Conservation (phyloP, 2,329 filamentous ascomycete genomes). For the Nemania sp. region DNA sequence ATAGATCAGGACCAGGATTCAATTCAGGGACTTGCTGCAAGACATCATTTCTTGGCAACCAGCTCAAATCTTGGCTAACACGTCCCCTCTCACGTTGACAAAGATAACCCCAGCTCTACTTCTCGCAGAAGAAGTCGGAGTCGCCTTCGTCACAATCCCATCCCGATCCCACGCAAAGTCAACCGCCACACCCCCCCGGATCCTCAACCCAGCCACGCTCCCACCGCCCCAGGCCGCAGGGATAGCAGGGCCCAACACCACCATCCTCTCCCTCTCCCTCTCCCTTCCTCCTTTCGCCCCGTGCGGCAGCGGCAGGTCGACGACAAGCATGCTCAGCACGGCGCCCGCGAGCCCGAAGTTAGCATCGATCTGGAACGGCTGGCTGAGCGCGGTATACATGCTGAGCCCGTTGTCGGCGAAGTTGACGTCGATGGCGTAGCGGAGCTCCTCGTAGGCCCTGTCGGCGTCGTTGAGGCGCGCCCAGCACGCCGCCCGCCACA, state of each 20-base stretch:
- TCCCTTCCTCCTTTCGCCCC: too few relatives aligned
- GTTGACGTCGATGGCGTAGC: constrained; percentile 54
- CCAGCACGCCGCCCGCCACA: constrained; percentile 63
- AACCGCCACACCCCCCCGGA: constrained; percentile 50
- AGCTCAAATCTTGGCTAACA: constrained; percentile 4
- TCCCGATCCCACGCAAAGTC: constrained; percentile 49
- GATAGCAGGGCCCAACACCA: constrained; percentile 54
- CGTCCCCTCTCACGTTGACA: constrained; percentile 16
- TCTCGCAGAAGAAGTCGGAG: neutral
- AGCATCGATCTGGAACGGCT: constrained; percentile 63
- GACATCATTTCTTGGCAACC: neutral
- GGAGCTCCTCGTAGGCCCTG: constrained; percentile 52
- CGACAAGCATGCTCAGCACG: constrained; percentile 55
- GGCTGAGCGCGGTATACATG: constrained; percentile 52
- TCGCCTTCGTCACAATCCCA: constrained; percentile 23
- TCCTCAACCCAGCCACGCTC: constrained; percentile 48
- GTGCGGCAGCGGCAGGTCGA: constrained; percentile 49
- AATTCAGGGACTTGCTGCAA: too few relatives aligned
- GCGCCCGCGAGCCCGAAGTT: constrained; percentile 59
- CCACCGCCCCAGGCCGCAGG: constrained; percentile 50
- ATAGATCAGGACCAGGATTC: too few relatives aligned
- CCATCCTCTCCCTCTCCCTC: constrained; percentile 38
- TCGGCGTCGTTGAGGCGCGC: constrained; percentile 57
- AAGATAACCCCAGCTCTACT: neutral
- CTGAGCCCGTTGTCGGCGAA: constrained; percentile 55